Base-by-base conservation (phyloP, 1,139 yeast species). In the Debaryomycetaceae sp. region DNA sequence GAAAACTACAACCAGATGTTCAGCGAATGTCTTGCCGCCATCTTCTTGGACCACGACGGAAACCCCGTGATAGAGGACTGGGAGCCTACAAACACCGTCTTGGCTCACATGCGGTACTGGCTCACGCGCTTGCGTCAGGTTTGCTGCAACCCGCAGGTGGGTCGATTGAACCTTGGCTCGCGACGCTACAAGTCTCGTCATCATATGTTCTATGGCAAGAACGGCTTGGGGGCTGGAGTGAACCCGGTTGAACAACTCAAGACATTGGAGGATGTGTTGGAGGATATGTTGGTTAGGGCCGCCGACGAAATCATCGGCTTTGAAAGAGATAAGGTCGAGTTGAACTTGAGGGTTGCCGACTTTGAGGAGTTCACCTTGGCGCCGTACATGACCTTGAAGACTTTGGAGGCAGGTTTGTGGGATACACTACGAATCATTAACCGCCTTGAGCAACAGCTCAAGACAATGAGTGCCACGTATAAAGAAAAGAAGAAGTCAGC, bases 111-210 rank as follows among this genome's bases (percentile, higher is more conserved):
- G 83, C 65, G 80, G 31, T 57, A 60, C 14, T 84, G 94, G 94
- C 57, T 88, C 8, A 63, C 68, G 10, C 65, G 72, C 31, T 58
- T 89, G 19, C 65, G 97, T 20, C 89, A 84, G 48, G 68, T 83
- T 0, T 89, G 96, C 44, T 83, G 93, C 39, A 91, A 85, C 53
- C 88, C 95, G 0, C 78, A 79, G 38, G 65, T 83, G 22, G 86
- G 86, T 1, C 53, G 53, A 25, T 44, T 66, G 6, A 50, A 53
- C 32, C 30, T 58, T 18, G 49, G 52, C 4, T 28, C 65, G 40
- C 43, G 61, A 45, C 41, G 63, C 47, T 51, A 61, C 27, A 45
- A 51, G 19, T 42, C 54, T 3, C 39, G 46, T 16, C 41, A 51
- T 34, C 30, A 28, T 14, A 12, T 29, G 6, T 34, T 32, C 15